Base-by-base conservation (phyloP, 176 grass and related monocot species). In the Tillandsia fasciculata region DNA sequence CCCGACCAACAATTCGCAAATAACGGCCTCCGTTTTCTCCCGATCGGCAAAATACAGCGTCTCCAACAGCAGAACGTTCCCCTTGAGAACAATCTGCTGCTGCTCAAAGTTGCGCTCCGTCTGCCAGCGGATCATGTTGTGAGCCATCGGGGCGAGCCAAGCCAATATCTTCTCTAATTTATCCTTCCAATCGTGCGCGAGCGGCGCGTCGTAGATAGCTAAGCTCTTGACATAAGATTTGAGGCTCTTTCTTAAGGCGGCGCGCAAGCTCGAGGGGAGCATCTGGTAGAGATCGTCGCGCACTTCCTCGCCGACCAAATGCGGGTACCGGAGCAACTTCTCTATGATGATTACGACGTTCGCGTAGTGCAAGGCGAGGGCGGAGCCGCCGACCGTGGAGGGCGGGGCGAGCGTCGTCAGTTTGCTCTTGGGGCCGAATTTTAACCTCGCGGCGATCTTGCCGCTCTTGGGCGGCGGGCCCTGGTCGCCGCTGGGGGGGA, bases 201-300 rank as follows among this genome's bases (percentile, higher is more conserved):
- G 89, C 74, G 88, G 91, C 0, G 94, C 94, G 14, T 99, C 94
- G 26, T 93, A 99, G 48, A 99, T 99, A 0, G 86, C 89, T 52
- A 86, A 27, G 67, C 75, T 87, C 83, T 88, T 88, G 0, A 51
- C 77, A 49, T 89, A 92, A 1, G 86, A 73, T 24, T 70, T 91
- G 49, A 99, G 50, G 12, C 51, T 85, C 26, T 65, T 93, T 2
- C 87, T 72, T 67, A 99, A 26, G 2, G 70, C 76, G 0, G 58
- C 59, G 29, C 83, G 85, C 63, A 99, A 48, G 11, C 72, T 99
- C 0, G 89, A 93, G 1, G 94, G 94, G 64, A 99, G 23, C 94
- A 99, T 99, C 74, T 90, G 89, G 84, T 99, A 99, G 11, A 99
- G 64, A 52, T 99, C 90, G 47, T 90, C 94, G n/a, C 94, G 86